Conservation (phyloP, 257 asterid genomes). For the Penstemon davidsonii region DNA sequence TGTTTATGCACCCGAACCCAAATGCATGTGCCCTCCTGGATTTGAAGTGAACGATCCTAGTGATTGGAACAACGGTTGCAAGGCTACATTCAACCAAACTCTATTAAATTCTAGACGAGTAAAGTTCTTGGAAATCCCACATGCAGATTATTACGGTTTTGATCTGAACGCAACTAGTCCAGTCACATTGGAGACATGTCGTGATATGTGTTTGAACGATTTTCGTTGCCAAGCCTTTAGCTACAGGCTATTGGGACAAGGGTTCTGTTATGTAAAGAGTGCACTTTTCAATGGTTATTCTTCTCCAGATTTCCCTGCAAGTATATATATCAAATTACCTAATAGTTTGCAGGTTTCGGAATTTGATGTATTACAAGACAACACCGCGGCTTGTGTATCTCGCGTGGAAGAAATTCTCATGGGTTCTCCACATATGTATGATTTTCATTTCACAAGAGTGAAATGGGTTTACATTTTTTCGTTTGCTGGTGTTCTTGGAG, state of each 20-base stretch:
- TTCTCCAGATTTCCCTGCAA: conserved; percentile 52
- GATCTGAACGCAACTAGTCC: conserved; percentile 40
- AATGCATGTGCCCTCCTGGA: conserved; percentile 68
- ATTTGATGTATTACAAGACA: conserved; percentile 36
- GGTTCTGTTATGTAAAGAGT: conserved; percentile 50
- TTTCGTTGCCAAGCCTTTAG: conserved; percentile 51
- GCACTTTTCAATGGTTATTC: conserved; percentile 55
- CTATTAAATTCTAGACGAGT: conserved; percentile 28
- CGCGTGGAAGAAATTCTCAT: conserved; percentile 8
- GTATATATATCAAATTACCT: conserved; percentile 53
- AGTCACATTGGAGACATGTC: conserved; percentile 44
- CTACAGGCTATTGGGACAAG: conserved; percentile 50
- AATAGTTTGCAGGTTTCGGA: conserved; percentile 27
- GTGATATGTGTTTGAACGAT: conserved; percentile 35
- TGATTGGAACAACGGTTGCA: conserved; percentile 63
- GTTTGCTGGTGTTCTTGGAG: conserved; percentile 39
- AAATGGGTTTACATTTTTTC: conserved; percentile 46
- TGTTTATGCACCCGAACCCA: conserved; percentile 38
- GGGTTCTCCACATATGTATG: conserved; percentile 45
- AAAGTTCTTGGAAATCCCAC: conserved; percentile 50
- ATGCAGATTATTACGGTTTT: conserved; percentile 62
- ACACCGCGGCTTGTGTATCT: conserved; percentile 26
- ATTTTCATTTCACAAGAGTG: conserved; percentile 32
- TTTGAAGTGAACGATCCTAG: conserved; percentile 33
- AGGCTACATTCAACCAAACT: conserved; percentile 36